Evolutionary conservation across 805 yeast species (phyloP).

Genomic region (Pichia paraexigua): DNA sequence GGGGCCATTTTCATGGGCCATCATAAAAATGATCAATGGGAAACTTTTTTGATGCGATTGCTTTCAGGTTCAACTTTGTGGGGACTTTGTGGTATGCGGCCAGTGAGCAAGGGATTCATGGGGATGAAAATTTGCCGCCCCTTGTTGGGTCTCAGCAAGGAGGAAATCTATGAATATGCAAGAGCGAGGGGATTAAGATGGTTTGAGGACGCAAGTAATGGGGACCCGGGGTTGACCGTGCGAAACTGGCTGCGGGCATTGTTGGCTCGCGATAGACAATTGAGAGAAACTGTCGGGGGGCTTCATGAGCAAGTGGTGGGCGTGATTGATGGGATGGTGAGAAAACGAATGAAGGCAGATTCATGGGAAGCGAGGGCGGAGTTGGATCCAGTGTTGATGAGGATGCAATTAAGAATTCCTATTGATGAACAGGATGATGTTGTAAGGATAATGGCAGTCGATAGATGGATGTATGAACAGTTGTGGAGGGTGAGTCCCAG

Average conservation of each 20-base stretch:
- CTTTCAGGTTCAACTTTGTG: conserved; percentile 34
- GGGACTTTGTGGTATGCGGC: not conserved
- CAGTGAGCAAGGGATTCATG: conserved; percentile 37
- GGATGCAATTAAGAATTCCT: not conserved
- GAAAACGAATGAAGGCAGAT: not conserved
- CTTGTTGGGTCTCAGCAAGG: conserved; percentile 38
- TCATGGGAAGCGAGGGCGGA: not conserved
- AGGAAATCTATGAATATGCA: conserved; percentile 41
- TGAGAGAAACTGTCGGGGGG: not conserved
- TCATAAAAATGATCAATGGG: conserved; percentile 64
- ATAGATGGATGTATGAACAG: not conserved
- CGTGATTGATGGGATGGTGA: not conserved
- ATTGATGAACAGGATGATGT: not conserved
- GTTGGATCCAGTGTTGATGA: not conserved
- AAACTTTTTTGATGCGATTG: conserved; percentile 56
- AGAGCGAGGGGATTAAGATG: conserved; percentile 34
- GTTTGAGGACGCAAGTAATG: conserved; percentile 68
- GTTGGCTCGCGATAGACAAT: not conserved
- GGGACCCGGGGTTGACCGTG: conserved; percentile 42
- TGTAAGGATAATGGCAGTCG: not conserved
- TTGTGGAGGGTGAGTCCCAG: not conserved
- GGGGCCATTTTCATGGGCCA: conserved; percentile 53
- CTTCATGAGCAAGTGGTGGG: not conserved
- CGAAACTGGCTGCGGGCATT: conserved; percentile 34
- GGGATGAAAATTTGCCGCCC: conserved; percentile 51